Conservation (phyloP, 140 eudicot genomes). For the Senecio squalidus region DNA sequence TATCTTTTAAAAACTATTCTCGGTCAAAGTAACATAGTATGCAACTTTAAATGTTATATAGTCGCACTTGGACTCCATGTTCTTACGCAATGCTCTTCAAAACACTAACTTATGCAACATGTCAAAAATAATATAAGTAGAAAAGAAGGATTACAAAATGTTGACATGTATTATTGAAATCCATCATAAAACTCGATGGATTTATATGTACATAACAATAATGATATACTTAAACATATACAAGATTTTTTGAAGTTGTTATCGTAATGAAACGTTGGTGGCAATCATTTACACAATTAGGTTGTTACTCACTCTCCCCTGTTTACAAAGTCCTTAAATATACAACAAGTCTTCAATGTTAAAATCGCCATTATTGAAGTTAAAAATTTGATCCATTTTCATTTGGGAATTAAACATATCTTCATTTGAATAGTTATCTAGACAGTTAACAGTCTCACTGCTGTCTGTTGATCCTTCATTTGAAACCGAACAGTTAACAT, state of each 20-base stretch:
- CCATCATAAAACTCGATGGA: constrained; percentile 14
- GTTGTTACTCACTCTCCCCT: constrained; percentile 13
- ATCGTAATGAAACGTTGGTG: neutral
- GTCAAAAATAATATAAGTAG: neutral
- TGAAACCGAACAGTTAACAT: constrained; percentile 7
- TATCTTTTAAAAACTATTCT: neutral
- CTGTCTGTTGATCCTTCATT: constrained; percentile 28
- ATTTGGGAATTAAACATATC: constrained; percentile 29
- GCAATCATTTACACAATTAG: constrained; percentile 14
- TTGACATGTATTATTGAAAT: constrained; percentile 9
- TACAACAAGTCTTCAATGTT: constrained; percentile 36
- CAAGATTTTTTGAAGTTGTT: constrained; percentile 7
- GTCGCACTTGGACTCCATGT: too few relatives aligned
- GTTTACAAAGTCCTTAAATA: constrained; percentile 5
- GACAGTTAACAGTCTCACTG: constrained; percentile 17
- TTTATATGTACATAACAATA: constrained; percentile 7
- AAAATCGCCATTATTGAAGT: constrained; percentile 30
- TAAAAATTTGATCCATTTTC: constrained; percentile 40
- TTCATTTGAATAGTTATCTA: constrained; percentile 15
- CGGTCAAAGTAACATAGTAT: neutral
- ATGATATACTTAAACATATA: constrained; percentile 6
- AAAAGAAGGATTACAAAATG: neutral
- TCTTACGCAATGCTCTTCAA: too few relatives aligned
- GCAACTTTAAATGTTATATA: too few relatives aligned
- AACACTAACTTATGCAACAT: neutral